Evolutionary conservation across 176 grass and related monocot species (phyloP), one percentile per base, ranked within the genome.

Genomic region (Microstegium vimineum): DNA sequence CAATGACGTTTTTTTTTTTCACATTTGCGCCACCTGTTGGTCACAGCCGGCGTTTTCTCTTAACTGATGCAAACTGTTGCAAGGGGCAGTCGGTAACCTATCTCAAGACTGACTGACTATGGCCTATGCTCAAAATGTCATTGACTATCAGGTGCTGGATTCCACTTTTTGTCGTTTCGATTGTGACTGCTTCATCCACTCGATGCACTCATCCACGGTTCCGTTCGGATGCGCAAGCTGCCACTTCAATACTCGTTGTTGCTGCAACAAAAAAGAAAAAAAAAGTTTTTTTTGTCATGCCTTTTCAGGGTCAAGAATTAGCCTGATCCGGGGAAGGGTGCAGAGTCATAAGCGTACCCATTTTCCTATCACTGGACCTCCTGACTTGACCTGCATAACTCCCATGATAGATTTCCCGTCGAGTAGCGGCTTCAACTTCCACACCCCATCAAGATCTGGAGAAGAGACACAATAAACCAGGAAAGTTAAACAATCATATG

Each of bases 381-480:
- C 95, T 83, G 91, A 88, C 84, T 93, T 95, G 23, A 88, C 72
- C 84, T 95, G 89, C 63, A 98, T 42, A 73, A 95, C 83, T 30
- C 87, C 87, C 89, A 98, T 95, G 42, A 98, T 98, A 10, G 90
- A 51, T 60, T 98, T 98, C 33, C 95, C 95, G 43, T 98, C 95
- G 0, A 98, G 95, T 83, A 98, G 75, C 10, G 83, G 86, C 56
- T 90, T 98, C 74, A 89, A 69, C 81, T 89, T 90, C 95, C 95
- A 98, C 30, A 93, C 82, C 31, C 85, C 80, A 77, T 95, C 90
- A n/a, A 98, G 93, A 74, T 77, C 96, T 98, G 78, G 30, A 61
- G 3, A 71, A 41, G 34, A 12, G 5, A 56, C 83, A 38, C 14
- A 51, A 36, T 26, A 31, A 84, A 41, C 36, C 31, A 52, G 51